These are phyloP conservation scores for Cylindrotheca closterium DNA, from an alignment of 108 stramenopile genomes.

Conservation along the genomic window DNA sequence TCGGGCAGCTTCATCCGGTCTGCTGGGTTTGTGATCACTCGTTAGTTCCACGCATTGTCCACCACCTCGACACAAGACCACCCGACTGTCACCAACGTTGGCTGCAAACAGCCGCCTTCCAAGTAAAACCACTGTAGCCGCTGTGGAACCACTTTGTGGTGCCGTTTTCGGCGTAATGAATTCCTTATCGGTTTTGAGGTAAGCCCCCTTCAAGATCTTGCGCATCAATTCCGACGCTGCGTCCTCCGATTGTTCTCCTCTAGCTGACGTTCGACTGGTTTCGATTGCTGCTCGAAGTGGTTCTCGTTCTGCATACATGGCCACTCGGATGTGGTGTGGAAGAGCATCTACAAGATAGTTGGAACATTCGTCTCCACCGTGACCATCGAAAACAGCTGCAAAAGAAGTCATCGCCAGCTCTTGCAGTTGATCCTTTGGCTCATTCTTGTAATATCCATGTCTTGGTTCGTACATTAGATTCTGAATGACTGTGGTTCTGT, in stretches of 20 bases:
- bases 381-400: slow-evolving; percentile 97
- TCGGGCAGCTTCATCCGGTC: slow-evolving; percentile 93
- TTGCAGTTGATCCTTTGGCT: slow-evolving; percentile 74
- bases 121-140: slow-evolving; percentile 88
- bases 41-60: slow-evolving; percentile 91
- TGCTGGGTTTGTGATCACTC: slow-evolving; percentile 95
- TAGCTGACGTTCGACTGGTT: slow-evolving; percentile 59
- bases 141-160: slow-evolving; percentile 94
- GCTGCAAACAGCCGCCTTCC: slow-evolving; percentile 91
- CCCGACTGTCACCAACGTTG: slow-evolving; percentile 96
- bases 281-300: slow-evolving; percentile 75
- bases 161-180: slow-evolving; percentile 86
- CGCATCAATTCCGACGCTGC: slow-evolving; percentile 88
- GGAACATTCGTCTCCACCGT: slow-evolving; percentile 94
- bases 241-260: slow-evolving; percentile 80
- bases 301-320: slow-evolving; percentile 77
- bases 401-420: slow-evolving; percentile 89
- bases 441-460: slow-evolving; percentile 81
- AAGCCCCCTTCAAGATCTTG: slow-evolving; percentile 84
- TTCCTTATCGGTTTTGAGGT: slow-evolving; percentile 89
- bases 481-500: slow-evolving; percentile 86
- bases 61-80: slow-evolving; percentile 86
- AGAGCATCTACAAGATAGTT: slow-evolving; percentile 87
- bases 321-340: slow-evolving; percentile 75
- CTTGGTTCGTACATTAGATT: slow-evolving; percentile 78